Evolutionary conservation across 1,284 basidiomycete genomes (phyloP).

Genomic region (Phellopilus nigrolimitatus): DNA sequence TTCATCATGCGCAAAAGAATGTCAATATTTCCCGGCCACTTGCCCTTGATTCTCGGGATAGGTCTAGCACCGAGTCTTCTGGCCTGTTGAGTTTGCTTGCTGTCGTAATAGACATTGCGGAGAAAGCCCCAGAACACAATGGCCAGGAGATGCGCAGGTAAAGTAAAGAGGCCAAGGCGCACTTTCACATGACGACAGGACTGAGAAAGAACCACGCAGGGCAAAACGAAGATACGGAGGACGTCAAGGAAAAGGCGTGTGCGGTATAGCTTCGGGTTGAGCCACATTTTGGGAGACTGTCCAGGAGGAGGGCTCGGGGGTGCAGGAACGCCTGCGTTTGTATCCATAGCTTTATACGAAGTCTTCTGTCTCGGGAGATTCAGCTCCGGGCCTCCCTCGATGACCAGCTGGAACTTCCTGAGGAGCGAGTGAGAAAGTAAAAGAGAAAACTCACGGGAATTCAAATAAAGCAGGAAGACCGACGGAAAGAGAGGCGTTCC

Average conservation of each 20-base stretch:
- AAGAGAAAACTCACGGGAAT: background rate
- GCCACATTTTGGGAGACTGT: constrained; percentile 16
- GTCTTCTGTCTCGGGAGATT: background rate
- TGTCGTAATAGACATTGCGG: constrained; percentile 33
- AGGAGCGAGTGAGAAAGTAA: background rate
- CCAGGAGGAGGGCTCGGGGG: constrained; percentile 10
- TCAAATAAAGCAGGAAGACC: background rate
- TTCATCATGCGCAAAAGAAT: constrained; percentile 51
- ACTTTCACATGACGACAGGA: constrained; percentile 27
- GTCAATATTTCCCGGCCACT: constrained; percentile 72
- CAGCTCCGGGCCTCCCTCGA: background rate
- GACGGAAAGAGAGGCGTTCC: background rate
- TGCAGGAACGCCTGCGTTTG: constrained; percentile 1
- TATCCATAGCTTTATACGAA: constrained; percentile 12
- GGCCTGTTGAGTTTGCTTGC: constrained; percentile 40
- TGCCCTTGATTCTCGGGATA: constrained; percentile 56
- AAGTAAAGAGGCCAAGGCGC: constrained; percentile 30
- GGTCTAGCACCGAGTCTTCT: constrained; percentile 42
- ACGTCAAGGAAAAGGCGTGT: constrained; percentile 33
- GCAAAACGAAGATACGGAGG: constrained; percentile 36
- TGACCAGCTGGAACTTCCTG: background rate
- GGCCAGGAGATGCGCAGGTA: constrained; percentile 37
- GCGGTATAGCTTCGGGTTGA: constrained; percentile 27
- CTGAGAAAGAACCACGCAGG: constrained; percentile 32
- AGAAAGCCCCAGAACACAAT: constrained; percentile 37